Evolutionary conservation across 2,329 filamentous ascomycete species (phyloP).

Genomic region (Calonectria pteridis): DNA sequence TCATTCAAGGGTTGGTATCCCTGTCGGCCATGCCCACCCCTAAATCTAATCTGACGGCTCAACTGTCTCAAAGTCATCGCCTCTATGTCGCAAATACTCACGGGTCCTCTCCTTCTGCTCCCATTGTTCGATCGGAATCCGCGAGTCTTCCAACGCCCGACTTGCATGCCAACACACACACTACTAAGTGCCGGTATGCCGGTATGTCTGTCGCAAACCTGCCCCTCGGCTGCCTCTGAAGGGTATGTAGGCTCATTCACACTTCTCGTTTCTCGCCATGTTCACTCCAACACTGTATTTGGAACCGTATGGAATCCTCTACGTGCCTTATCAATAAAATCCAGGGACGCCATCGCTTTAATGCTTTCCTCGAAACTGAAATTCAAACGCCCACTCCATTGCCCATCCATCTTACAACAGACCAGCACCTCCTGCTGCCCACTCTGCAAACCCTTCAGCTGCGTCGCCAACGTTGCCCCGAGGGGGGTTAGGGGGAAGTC

Average conservation of each 20-base stretch:
- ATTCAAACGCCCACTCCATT: conserved; percentile 30
- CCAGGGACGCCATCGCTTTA: conserved; percentile 47
- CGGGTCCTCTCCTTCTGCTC: not conserved
- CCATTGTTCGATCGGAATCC: not conserved
- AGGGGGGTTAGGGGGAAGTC: conserved; percentile 41
- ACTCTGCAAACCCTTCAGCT: conserved; percentile 49
- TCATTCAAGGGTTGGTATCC: not conserved
- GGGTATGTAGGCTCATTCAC: not conserved
- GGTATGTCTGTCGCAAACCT: not conserved
- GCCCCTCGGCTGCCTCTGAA: not conserved
- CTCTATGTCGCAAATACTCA: conserved; percentile 16
- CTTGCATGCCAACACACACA: not conserved
- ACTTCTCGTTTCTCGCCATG: not conserved
- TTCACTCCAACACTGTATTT: not conserved
- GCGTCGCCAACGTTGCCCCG: conserved; percentile 39
- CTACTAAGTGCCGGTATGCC: not conserved
- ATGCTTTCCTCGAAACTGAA: conserved; percentile 40
- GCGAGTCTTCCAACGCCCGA: not conserved
- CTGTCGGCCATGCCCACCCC: conserved; percentile 3
- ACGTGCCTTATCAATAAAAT: conserved; percentile 31
- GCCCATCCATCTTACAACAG: conserved; percentile 36
- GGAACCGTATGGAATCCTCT: conserved; percentile 1
- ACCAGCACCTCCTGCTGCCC: conserved; percentile 53
- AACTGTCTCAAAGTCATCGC: conserved; percentile 26
- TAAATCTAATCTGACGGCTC: conserved; percentile 27